A percentile compares a stretch with the other conserved stretches of the same genome.
Conservation (phyloP, 179 eudicot genomes). For the Carnegiea gigantea region DNA sequence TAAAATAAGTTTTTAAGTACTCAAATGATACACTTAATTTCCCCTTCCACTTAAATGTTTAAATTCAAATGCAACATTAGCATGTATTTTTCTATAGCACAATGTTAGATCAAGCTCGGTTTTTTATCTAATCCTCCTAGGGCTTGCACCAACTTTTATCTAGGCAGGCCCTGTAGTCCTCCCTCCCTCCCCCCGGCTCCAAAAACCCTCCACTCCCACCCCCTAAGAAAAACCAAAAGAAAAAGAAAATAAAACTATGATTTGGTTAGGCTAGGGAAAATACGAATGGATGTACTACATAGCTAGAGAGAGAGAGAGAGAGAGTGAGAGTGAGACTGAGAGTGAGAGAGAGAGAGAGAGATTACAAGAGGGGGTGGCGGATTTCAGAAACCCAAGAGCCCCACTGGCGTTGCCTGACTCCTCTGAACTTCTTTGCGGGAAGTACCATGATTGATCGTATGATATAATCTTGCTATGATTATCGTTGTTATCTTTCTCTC, state of each 20-base stretch:
- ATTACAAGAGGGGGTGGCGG: conserved; percentile 40
- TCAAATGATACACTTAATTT: background rate
- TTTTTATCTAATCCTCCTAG: background rate
- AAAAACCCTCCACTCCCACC: background rate
- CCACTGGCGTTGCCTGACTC: conserved; percentile 51
- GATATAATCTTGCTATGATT: background rate
- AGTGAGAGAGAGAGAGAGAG: background rate
- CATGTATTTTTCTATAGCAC: background rate
- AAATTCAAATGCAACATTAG: background rate
- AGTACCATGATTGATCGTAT: conserved; percentile 29
- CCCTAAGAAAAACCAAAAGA: background rate
- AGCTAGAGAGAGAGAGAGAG: background rate
- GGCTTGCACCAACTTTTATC: too few species aligned
- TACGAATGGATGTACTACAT: background rate
- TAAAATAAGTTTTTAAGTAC: too few species aligned
- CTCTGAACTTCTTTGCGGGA: conserved; percentile 42
- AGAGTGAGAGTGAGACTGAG: too few species aligned
- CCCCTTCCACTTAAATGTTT: background rate
- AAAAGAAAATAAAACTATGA: background rate
- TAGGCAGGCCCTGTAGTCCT: background rate
- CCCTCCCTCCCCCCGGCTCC: background rate
- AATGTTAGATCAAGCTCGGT: background rate
- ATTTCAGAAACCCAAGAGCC: conserved; percentile 48
- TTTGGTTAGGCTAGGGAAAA: background rate
- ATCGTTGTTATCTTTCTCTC: background rate